These are phyloP conservation scores for Rickenella mellea DNA, from an alignment of 768 basidiomycete genomes.

Conservation along the genomic window DNA sequence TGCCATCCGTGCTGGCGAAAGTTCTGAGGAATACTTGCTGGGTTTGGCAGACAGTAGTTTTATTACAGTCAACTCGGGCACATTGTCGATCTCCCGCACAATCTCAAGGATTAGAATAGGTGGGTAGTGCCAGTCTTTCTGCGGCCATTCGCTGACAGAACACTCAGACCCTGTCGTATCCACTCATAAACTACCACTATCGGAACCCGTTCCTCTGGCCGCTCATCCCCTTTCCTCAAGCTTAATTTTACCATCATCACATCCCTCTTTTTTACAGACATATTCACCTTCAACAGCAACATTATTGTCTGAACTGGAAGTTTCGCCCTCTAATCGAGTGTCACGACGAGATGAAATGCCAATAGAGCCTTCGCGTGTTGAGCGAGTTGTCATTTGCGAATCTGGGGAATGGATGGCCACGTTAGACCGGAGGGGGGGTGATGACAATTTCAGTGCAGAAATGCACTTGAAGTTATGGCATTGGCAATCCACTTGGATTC, in stretches of 20 bases:
- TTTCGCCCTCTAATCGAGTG: constrained; percentile 88
- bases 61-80: constrained; percentile 62
- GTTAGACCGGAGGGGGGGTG: constrained; percentile 63
- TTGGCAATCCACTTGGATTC: constrained; percentile 66
- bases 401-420: constrained; percentile 91
- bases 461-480: constrained; percentile 86
- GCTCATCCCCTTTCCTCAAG: constrained; percentile 66
- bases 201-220: constrained; percentile 66
- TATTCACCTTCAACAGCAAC: constrained; percentile 68
- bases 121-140: constrained; percentile 21
- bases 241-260: constrained; percentile 84
- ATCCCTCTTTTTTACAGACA: constrained; percentile 90
- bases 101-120: constrained; percentile 75
- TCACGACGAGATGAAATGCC: constrained; percentile 71
- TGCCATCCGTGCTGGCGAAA: constrained; percentile 31
- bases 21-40: constrained; percentile 81
- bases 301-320: constrained; percentile 79
- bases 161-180: too few species aligned
- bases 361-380: constrained; percentile 68
- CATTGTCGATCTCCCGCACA: constrained; percentile 61
- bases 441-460: constrained; percentile 55
- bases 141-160: constrained; percentile 2
- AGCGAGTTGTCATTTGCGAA: constrained; percentile 53
- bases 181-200: too few species aligned
- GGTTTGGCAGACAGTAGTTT: constrained; percentile 76